phyloP scores from a whole-genome alignment of 225 moss, liverwort and hornwort species.

The Asterella californica region DNA sequence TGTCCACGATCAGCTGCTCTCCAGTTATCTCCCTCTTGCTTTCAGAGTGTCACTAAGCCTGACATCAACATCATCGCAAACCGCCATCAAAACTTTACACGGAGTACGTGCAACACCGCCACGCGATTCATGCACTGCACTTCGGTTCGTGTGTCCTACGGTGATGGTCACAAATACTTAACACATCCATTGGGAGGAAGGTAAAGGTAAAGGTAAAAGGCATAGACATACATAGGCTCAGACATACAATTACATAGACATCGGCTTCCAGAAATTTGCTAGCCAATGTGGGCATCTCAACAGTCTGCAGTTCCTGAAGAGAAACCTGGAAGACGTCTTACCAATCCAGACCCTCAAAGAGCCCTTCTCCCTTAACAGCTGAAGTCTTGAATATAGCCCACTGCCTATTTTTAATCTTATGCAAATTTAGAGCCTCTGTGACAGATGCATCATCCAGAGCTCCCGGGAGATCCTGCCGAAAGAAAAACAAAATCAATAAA shows the following conservation, averaged over 20 bases:
- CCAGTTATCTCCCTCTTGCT: slow-evolving; percentile 45
- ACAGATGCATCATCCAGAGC: slow-evolving; percentile 97
- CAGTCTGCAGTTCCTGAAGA: background rate
- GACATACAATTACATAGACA: no score
- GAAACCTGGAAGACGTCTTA: slow-evolving; percentile 25
- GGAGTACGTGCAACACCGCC: background rate
- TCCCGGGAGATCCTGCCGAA: slow-evolving; percentile 83
- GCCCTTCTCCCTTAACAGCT: slow-evolving; percentile 87
- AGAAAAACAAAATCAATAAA: background rate
- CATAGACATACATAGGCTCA: no score
- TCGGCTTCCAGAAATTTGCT: background rate
- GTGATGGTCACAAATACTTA: background rate
- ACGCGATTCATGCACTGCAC: background rate
- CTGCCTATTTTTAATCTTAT: slow-evolving; percentile 95
- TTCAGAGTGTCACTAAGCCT: slow-evolving; percentile 54
- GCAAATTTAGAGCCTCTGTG: slow-evolving; percentile 88
- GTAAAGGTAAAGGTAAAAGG: no score
- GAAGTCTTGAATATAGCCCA: slow-evolving; percentile 99
- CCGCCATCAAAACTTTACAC: background rate
- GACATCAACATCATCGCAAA: background rate
- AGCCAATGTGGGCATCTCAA: background rate
- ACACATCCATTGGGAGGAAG: background rate
- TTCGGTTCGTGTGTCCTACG: background rate
- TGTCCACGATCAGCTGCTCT: background rate
- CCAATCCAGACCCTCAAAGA: slow-evolving; percentile 97